Evolutionary conservation across 192 early-diverging fungal species (phyloP).

Genomic region (Coemansia aciculifera): DNA sequence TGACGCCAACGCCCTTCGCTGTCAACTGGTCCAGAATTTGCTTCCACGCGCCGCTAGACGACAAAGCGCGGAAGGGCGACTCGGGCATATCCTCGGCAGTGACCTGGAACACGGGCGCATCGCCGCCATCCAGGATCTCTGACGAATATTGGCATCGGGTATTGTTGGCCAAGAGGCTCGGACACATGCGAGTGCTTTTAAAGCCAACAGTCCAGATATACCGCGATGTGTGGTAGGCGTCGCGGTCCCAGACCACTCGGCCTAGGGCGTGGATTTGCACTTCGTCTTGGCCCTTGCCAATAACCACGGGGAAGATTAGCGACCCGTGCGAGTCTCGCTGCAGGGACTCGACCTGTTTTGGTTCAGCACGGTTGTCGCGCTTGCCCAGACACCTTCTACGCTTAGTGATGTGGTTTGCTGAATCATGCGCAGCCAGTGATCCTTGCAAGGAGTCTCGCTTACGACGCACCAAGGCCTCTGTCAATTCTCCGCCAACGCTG

Average conservation of each 20-base stretch:
- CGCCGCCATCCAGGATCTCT: conserved; percentile 69
- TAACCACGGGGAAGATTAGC: conserved; percentile 58
- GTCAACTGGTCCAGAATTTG: conserved; percentile 62
- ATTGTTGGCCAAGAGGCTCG: conserved; percentile 58
- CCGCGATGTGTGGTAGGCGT: conserved; percentile 66
- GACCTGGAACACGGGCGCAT: conserved; percentile 64
- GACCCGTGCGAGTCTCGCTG: conserved; percentile 56
- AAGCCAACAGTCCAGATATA: conserved; percentile 74
- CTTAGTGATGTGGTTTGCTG: neutral
- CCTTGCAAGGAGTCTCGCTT: neutral
- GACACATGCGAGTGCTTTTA: conserved; percentile 61
- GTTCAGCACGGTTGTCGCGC: conserved; percentile 61
- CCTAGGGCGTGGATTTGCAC: conserved; percentile 63
- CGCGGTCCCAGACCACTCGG: conserved; percentile 59
- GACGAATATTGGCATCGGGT: conserved; percentile 61
- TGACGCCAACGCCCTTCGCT: conserved; percentile 62
- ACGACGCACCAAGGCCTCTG: neutral
- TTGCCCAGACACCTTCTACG: conserved; percentile 21
- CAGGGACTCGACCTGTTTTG: conserved; percentile 59
- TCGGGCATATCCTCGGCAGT: conserved; percentile 67
- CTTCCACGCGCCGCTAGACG: conserved; percentile 73
- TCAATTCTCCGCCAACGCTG: neutral
- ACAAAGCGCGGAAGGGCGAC: conserved; percentile 59
- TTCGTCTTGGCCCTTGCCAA: conserved; percentile 64
- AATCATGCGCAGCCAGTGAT: neutral